Evolutionary conservation across 441 rosid species (phyloP), one percentile per base, ranked within the genome.

Genomic region (Omphalea diandra): DNA sequence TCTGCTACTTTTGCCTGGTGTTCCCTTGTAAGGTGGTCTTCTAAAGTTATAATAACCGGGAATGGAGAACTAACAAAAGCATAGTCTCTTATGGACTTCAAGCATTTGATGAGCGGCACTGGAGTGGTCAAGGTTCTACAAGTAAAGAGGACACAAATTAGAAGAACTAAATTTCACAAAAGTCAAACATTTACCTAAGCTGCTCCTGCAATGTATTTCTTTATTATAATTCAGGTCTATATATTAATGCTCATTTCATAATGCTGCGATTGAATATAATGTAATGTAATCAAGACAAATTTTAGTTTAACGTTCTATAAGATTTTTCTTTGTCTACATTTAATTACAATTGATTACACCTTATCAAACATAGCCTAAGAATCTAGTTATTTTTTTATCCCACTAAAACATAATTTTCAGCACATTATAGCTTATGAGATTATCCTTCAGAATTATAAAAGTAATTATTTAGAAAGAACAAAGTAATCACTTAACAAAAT

Each of bases 1-100:
- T 88, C 78, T 46, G 97, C 97, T 52, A 89, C 97, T 92, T 92
- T 90, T 38, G 93, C 89, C 76, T 90, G 97, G 69, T 87, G 97
- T 5, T 84, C 75, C 54, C 87, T 81, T 31, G 89, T 85, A 31
- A 94, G 94, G 77, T 92, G 98, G 77, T 94, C 98, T 89, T 94
- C 98, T 47, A 92, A 88, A 68, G 98, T 94, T 63, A 94, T 86
- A 70, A 92, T 84, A 72, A 94, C 94, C 2, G 98, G 97, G 72
- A 88, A 92, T 5, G 90, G 91, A 53, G 96, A 92, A 54, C 82
- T 84, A 72, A 69, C 72, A 71, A 94, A 94, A 18, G 98, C 98
- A 76, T 90, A 61, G 14, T 83, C 87, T 80, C 74, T 86, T 61
- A 94, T 92, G 65, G 97, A 86, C 73, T 44, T 82, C 59, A 94